Evolutionary conservation across 176 grass and related monocot genomes (phyloP).

Genomic region (Pharus latifolius): DNA sequence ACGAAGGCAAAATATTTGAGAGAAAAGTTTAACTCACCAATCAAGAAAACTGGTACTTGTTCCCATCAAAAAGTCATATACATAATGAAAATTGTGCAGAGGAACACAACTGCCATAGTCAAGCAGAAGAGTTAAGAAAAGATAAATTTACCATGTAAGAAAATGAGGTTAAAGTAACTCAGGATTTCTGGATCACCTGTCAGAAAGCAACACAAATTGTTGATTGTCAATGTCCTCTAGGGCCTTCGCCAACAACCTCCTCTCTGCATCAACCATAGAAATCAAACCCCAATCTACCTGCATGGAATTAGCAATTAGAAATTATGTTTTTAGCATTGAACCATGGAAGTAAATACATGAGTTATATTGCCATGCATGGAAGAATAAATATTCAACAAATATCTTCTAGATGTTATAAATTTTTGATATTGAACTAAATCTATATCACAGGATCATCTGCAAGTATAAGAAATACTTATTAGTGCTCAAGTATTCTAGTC

Average conservation of each 20-base stretch:
- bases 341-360: too few relatives aligned
- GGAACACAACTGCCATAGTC: conserved; percentile 68
- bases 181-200: conserved; percentile 38
- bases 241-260: conserved; percentile 70
- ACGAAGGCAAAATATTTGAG: neutral
- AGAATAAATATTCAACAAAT: neutral
- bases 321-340: too few relatives aligned
- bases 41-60: conserved; percentile 69
- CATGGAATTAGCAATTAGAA: neutral
- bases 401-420: neutral
- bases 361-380: too few relatives aligned
- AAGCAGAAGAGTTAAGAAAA: neutral
- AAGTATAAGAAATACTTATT: neutral
- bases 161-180: neutral
- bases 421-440: neutral
- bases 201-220: conserved; percentile 85
- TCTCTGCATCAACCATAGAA: conserved; percentile 90
- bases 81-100: conserved; percentile 80
- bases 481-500: neutral
- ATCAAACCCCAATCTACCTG: conserved; percentile 85
- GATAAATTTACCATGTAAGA: neutral
- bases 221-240: conserved; percentile 76
- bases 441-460: neutral
- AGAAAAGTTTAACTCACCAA: conserved; percentile 32
- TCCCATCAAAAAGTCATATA: conserved; percentile 76